These are phyloP conservation scores for Cystobasidium pallidum DNA, from an alignment of 1,284 basidiomycete genomes.

Conservation along the genomic window DNA sequence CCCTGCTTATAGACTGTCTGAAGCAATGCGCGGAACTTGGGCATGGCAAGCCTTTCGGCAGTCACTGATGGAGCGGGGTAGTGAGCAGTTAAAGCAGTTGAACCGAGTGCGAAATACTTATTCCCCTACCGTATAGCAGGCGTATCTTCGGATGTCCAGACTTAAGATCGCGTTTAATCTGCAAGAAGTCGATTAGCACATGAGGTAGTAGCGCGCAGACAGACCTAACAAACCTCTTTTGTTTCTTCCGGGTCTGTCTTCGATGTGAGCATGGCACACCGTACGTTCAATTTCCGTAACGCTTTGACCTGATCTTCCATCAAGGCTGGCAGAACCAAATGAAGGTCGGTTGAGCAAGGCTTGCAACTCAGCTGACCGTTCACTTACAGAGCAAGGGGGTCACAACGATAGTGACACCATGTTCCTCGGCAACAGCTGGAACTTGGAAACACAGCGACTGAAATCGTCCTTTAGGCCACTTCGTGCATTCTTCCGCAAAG, in stretches of 20 bases:
- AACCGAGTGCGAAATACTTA: too few species aligned
- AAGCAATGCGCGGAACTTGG: conserved; percentile 64
- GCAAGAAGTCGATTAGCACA: conserved; percentile 51
- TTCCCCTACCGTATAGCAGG: conserved; percentile 70
- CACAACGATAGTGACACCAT: conserved; percentile 75
- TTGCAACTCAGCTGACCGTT: not conserved
- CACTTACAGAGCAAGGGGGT: conserved; percentile 72
- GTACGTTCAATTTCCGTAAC: conserved; percentile 64
- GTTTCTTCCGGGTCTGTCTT: conserved; percentile 66
- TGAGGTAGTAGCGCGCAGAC: not conserved
- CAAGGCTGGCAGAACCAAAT: conserved; percentile 62
- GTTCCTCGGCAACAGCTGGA: conserved; percentile 72
- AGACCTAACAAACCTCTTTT: conserved; percentile 59
- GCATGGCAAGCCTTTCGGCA: conserved; percentile 70
- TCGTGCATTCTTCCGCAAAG: not conserved
- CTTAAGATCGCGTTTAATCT: conserved; percentile 65
- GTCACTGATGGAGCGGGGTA: conserved; percentile 61
- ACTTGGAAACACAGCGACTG: conserved; percentile 85
- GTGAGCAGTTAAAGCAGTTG: too few species aligned
- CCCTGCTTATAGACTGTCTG: conserved; percentile 62
- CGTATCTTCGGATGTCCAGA: conserved; percentile 67
- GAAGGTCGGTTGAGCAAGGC: not conserved
- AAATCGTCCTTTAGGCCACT: not conserved
- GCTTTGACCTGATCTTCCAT: conserved; percentile 82
- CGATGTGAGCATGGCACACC: conserved; percentile 69